Evolutionary conservation across 352 stramenopile species (phyloP), one percentile per base, ranked within the genome.

Genomic region (Saprolegnia diclina): DNA sequence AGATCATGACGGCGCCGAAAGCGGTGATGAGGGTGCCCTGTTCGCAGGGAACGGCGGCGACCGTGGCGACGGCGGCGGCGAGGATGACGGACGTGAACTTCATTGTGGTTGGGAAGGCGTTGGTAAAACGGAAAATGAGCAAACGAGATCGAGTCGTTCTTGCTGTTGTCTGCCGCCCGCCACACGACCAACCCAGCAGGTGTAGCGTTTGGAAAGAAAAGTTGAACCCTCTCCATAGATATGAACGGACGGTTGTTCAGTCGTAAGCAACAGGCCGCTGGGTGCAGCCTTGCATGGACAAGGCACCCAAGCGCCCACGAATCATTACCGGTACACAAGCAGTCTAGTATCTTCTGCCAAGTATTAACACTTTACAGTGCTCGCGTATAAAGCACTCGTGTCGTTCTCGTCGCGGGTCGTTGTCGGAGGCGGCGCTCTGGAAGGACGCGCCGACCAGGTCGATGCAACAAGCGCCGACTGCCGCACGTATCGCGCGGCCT

Each of bases 31-130:
- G 45, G n/a, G 37, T 0, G 21, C 18, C 19, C 16, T 16, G 5
- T 24, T 65, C 57, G 29, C 57, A 65, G 14, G 57, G 18, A 32
- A 26, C 32, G 22, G 18, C 32, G n/a, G 32, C 56, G 24, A 65
- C 14, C n/a, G 52, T 37, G n/a, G n/a, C n/a, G n/a, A n/a, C n/a
- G n/a, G n/a, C n/a, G n/a, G n/a, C n/a, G n/a, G 32, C 24, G 24
- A 65, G 9, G 22, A 65, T 37, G 13, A 22, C 44, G 14, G 37
- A 14, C 18, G 29, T 16, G 29, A 29, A 54, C 56, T 65, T 65
- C 56, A 65, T 65, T 35, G 52, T n/a, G n/a, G n/a, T n/a, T 57
- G 9, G 22, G 22, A 38, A 16, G 22, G 9, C 7, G 52, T 14
- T 38, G 7, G 52, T 16, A 16, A 57, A 57, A 38, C 7, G 13